Base-by-base conservation (phyloP, 2,329 filamentous ascomycete genomes). In the Exophiala spinifera region DNA sequence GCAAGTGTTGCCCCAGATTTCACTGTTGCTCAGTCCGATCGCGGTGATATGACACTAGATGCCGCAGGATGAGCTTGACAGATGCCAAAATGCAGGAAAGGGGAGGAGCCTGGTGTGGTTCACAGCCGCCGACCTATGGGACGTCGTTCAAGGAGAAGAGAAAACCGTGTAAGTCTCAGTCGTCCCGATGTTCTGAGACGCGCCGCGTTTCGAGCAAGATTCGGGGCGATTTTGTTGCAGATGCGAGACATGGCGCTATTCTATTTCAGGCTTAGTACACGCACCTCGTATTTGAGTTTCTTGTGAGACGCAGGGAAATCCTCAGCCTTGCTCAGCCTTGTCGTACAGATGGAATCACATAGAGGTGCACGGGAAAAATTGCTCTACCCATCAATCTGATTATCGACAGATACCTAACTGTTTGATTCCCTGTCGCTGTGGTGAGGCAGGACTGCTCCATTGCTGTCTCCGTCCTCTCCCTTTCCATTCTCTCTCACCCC, bases 161-260 rank as follows among this genome's bases (percentile, higher is more conserved):
- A 7, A 5, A 31, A 7, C 11, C 10, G 33, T 49, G 54, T 52
- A 46, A 52, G 46, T 39, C 14, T n/a, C 28, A 17, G 20, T 28
- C 28, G 15, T 43, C 39, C 44, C 23, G 36, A 17, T 39, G 36
- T 15, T 39, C 36, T 51, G 39, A 51, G 28, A 39, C 10, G 42
- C 21, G 37, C 15, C 10, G 40, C 21, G 15, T 23, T 39, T 39
- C 36, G 36, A 15, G 36, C 36, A n/a, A 39, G 36, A 39, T 39
- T 39, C 17, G 14, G 14, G 21, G 36, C 23, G 17, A 10, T 10
- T 42, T n/a, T 51, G 49, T 45, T 34, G 42, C 49, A 51, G 49
- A 51, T 51, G n/a, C 49, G 49, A 51, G 49, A 51, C 49, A 31
- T 39, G 49, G 13, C 25, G 17, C 49, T 51, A 51, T 31, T 19